Percentiles rank a stretch among this genome's conserved stretches.
phyloP scores from a whole-genome alignment of 352 stramenopile genomes.

The Globisporangium cederbergense region DNA sequence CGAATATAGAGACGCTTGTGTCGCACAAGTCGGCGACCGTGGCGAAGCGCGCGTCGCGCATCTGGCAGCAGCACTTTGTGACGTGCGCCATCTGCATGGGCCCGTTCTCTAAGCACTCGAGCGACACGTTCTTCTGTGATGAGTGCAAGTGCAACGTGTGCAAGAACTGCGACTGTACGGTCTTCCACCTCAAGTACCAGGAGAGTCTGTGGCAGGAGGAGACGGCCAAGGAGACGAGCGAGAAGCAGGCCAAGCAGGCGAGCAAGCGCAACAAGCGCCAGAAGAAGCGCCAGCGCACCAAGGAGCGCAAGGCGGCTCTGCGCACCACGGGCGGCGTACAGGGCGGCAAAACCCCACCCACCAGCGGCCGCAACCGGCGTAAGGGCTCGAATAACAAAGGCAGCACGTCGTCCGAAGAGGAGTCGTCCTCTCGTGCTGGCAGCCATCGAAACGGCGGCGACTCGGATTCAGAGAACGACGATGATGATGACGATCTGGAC shows the following conservation, averaged over 20 bases:
- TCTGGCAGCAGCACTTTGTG: constrained; percentile 98
- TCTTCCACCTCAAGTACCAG: constrained; percentile 98
- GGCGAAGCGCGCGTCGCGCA: constrained; percentile 93
- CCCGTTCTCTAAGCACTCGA: constrained; percentile 94
- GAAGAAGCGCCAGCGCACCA: constrained; percentile 82
- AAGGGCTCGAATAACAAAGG: constrained; percentile 34
- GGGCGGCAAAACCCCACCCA: constrained; percentile 31
- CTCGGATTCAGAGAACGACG: constrained; percentile 59
- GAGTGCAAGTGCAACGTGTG: constrained; percentile 99
- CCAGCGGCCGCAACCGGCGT: constrained; percentile 20
- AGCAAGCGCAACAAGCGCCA: constrained; percentile 84
- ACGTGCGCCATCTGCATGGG: constrained; percentile 95
- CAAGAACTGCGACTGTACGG: constrained; percentile 94
- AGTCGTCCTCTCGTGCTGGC: constrained; percentile 19
- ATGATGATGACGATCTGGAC: constrained; percentile 32
- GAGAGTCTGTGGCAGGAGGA: constrained; percentile 93
- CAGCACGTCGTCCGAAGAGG: constrained; percentile 59
- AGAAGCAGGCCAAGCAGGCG: constrained; percentile 87
- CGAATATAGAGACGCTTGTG: constrained; percentile 92
- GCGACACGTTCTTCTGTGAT: constrained; percentile 94
- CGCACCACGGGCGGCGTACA: constrained; percentile 23
- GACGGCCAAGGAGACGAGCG: constrained; percentile 89
- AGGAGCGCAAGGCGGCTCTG: constrained; percentile 76
- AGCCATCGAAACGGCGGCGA: constrained; percentile 41
- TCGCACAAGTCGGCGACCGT: constrained; percentile 93